Conservation (phyloP, 176 grass and related monocot species). For the Lolium rigidum region DNA sequence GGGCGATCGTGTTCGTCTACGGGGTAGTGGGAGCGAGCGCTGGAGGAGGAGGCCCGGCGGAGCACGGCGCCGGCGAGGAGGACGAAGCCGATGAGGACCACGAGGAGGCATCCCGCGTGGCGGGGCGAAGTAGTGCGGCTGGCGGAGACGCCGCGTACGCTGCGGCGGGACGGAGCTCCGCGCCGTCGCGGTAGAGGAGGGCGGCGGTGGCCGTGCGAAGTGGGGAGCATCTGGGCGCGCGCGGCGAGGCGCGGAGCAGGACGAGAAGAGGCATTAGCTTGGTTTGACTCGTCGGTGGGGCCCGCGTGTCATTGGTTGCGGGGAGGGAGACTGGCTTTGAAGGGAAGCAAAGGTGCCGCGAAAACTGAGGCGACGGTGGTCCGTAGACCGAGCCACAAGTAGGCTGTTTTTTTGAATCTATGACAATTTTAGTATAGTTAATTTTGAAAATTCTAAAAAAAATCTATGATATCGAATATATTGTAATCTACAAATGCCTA, state of each 20-base stretch:
- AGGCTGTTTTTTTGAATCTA: no score
- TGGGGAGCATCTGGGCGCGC: conserved; percentile 30
- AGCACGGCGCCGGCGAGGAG: conserved; percentile 33
- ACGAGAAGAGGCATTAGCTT: neutral
- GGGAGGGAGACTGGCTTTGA: neutral
- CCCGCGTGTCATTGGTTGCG: neutral
- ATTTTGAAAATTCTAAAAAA: no score
- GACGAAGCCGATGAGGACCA: conserved; percentile 37
- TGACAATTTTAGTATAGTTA: no score
- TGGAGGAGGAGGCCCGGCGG: neutral
- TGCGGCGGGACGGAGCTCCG: neutral
- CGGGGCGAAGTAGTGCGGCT: neutral
- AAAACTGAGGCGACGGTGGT: neutral
- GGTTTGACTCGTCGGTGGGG: neutral
- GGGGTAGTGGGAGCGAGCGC: neutral
- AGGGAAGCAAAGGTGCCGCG: conserved; percentile 20
- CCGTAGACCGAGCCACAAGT: no score
- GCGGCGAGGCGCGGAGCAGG: neutral
- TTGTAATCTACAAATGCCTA: no score
- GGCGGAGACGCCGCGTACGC: neutral
- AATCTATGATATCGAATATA: no score
- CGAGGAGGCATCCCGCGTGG: conserved; percentile 14
- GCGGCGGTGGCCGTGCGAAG: conserved; percentile 15
- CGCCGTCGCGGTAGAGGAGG: neutral
- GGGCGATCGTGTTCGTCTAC: neutral